phyloP scores from a whole-genome alignment of 1,284 basidiomycete genomes.

The Austroboletus niveus region DNA sequence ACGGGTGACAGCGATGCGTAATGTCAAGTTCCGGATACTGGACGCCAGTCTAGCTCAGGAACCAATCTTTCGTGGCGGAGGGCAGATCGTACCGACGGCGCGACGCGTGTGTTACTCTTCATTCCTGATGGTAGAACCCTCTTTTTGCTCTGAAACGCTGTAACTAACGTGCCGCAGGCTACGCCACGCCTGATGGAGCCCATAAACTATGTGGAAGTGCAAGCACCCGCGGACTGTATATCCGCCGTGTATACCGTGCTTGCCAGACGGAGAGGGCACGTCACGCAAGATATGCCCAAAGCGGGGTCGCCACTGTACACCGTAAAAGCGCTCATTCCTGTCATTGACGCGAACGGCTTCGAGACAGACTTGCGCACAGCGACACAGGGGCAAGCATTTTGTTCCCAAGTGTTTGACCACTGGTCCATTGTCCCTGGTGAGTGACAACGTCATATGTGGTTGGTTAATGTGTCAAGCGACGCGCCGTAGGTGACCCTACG shows the following conservation, averaged over 20 bases:
- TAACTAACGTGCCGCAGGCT: conserved; percentile 49
- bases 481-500: conserved; percentile 79
- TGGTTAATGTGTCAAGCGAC: conserved; percentile 3
- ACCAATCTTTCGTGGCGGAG: conserved; percentile 96
- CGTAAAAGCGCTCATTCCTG: conserved; percentile 95
- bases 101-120: conserved; percentile 99
- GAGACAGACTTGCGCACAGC: conserved; percentile 97
- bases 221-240: conserved; percentile 97
- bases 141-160: conserved; percentile 6
- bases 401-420: conserved; percentile 94
- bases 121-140: conserved; percentile 80
- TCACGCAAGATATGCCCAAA: conserved; percentile 96
- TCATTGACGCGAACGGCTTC: conserved; percentile 98
- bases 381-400: conserved; percentile 97
- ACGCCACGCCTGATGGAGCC: conserved; percentile 94
- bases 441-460: conserved; percentile 21
- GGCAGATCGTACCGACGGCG: conserved; percentile 97
- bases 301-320: conserved; percentile 97
- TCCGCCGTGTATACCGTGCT: conserved; percentile 98
- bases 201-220: conserved; percentile 97
- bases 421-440: conserved; percentile 96
- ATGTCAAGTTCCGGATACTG: conserved; percentile 95
- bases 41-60: conserved; percentile 91
- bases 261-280: conserved; percentile 93
- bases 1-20: conserved; percentile 78